These are phyloP conservation scores for Boletus hoseneyae DNA, from an alignment of 1,284 basidiomycete genomes.

Conservation along the genomic window DNA sequence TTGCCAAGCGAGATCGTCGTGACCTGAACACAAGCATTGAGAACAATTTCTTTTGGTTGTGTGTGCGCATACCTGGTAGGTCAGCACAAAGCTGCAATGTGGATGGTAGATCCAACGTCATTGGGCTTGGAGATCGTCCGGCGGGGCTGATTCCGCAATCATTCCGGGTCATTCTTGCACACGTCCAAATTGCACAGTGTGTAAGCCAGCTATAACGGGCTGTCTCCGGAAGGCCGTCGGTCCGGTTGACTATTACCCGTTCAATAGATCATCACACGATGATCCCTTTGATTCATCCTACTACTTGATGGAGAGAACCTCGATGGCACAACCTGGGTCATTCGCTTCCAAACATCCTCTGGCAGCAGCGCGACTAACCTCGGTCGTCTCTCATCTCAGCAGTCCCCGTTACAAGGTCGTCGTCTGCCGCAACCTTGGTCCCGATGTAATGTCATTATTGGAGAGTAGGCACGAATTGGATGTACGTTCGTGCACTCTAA, in stretches of 20 bases:
- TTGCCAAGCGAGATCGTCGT: conserved; percentile 86
- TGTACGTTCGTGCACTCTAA: conserved; percentile 34
- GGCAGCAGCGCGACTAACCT: conserved; percentile 35
- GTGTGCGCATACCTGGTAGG: conserved; percentile 26
- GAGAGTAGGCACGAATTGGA: conserved; percentile 50
- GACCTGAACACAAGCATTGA: conserved; percentile 44
- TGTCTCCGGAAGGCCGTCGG: too few species aligned
- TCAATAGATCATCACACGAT: too few species aligned
- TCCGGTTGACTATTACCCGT: too few species aligned
- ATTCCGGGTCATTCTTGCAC: too few species aligned
- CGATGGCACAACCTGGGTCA: conserved; percentile 33
- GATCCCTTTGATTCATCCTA: not conserved
- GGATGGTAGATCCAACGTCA: conserved; percentile 24
- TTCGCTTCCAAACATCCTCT: conserved; percentile 13
- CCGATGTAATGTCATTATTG: conserved; percentile 67
- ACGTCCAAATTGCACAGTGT: too few species aligned
- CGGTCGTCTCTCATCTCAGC: conserved; percentile 34
- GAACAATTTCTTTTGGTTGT: too few species aligned
- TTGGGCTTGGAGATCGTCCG: conserved; percentile 5
- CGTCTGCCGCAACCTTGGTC: conserved; percentile 65
- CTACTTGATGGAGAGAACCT: not conserved
- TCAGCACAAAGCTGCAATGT: conserved; percentile 29
- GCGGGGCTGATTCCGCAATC: too few species aligned
- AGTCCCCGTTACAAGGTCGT: conserved; percentile 52
- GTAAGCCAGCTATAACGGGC: conserved; percentile 5